Evolutionary conservation across 2,329 filamentous ascomycete genomes (phyloP), one percentile per base, ranked within the genome.

Genomic region (Cordyceps tenuipes): DNA sequence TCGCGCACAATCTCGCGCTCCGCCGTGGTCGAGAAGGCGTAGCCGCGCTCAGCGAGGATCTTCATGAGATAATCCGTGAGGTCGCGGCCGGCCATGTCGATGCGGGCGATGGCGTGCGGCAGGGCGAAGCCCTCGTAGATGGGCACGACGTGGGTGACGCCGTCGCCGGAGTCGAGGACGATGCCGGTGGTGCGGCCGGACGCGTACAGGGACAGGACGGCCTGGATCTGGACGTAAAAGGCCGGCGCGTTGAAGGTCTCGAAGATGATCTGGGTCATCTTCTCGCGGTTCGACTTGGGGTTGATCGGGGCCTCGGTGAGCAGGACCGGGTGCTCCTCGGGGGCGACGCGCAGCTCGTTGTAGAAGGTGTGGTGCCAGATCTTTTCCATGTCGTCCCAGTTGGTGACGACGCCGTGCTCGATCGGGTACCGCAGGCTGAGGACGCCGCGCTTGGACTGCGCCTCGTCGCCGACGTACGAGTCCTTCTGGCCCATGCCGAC

Each of bases 331-430:
- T 99, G 94, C 89, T 99, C 94, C 86, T 99, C 94, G 72, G 94
- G 94, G 72, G 94, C 94, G 68, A 99, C 94, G 93, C 94, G 93
- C 76, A 99, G 86, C 86, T 99, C 94, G 83, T 99, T 99, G 90
- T 97, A 99, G 87, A 99, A 99, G 76, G 94, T 97, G 90, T 99
- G 94, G 81, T 99, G 94, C 94, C 94, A 99, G 73, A 99, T 97
- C 89, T 97, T 97, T 86, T 97, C 94, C 94, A 97, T 97, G 80
- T 97, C 94, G 79, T 99, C 94, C 94, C 94, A 99, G 90, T 97
- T 97, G 83, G 94, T 99, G 77, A 99, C 94, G 73, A 99, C 94
- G 94, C 94, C 94, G 88, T 99, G 94, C 87, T 99, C 94, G 78
- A 99, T 99, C 76, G 94, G 94, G 83, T 99, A 99, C 84, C 94